Base-by-base conservation (phyloP, 768 basidiomycete genomes). In the Hortiboletus campestris region DNA sequence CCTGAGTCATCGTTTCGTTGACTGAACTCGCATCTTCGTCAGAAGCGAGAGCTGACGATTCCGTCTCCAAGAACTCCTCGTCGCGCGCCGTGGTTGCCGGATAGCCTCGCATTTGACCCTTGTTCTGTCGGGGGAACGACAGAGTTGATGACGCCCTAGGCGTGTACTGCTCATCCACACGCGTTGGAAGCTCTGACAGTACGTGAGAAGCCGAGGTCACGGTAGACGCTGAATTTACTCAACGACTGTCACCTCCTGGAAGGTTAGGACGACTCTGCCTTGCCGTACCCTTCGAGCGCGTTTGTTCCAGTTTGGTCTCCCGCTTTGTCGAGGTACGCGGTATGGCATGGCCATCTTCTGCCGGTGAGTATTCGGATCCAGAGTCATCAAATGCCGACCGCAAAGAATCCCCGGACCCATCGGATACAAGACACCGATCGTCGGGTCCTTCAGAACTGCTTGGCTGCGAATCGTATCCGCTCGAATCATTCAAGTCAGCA, bases 361-460 rank as follows among this genome's bases (percentile, higher is more conserved):
- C 65, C 4, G 64, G 58, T 16, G 69, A 70, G 54, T 72, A 68
- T 53, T 74, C 74, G 7, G 64, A 69, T 36, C 62, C 67, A 42
- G 68, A 67, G 29, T 70, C 72, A 29, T 66, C 57, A 11, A 55
- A 61, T 13, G 49, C 62, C 4, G 62, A 61, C 16, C 61, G 63
- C 22, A 61, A 46, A 31, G 67, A 67, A 54, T 60, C 45, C 3
- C 60, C 60, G 0, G 66, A 68, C 5, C 53, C 56, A 20, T 64
- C 59, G 4, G 66, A 63, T 17, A 25, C 47, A 29, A 55, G 55
- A 42, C 38, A 50, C 1, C n/a, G 66, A 50, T 46, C 59, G 13
- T 56, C 61, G 28, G 42, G 47, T 25, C 31, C 56, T 31, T 61
- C 64, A 5, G 59, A 58, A 25, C 58, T 53, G 38, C 51, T 60